A percentile compares a stretch with the other conserved stretches of the same genome.
These are phyloP conservation scores for Hypoxylon sp. DNA, from an alignment of 2,329 filamentous ascomycete genomes.

Conservation along the genomic window DNA sequence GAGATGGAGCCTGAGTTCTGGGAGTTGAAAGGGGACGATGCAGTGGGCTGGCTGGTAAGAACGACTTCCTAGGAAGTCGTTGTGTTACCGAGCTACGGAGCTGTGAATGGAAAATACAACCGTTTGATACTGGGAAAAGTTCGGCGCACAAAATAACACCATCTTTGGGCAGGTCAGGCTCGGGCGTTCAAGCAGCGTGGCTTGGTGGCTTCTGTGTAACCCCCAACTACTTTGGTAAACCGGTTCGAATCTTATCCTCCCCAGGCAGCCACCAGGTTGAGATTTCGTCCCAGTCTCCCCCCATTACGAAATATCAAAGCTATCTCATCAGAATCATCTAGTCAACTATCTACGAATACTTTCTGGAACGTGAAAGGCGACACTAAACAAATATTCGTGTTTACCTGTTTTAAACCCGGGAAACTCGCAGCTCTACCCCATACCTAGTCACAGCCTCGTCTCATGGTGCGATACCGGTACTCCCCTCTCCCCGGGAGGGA, in stretches of 20 bases:
- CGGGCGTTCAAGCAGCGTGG: no score
- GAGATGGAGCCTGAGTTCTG: background rate
- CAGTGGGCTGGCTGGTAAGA: background rate
- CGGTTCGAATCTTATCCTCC: no score
- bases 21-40: background rate
- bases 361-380: no score
- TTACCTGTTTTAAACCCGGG: background rate
- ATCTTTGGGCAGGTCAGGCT: no score
- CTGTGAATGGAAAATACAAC: background rate
- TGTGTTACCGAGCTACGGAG: background rate
- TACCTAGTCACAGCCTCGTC: background rate
- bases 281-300: no score
- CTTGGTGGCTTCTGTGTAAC: no score
- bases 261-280: no score
- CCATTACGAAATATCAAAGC: no score
- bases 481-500: conserved; percentile 5
- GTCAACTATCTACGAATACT: no score
- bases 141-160: no score
- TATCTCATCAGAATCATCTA: no score
- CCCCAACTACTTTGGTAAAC: no score
- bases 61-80: conserved; percentile 3
- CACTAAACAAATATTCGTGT: background rate
- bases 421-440: background rate
- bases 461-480: conserved; percentile 25
- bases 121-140: background rate